Evolutionary conservation across 768 basidiomycete species (phyloP).

Genomic region (Leccinellum luteum): DNA sequence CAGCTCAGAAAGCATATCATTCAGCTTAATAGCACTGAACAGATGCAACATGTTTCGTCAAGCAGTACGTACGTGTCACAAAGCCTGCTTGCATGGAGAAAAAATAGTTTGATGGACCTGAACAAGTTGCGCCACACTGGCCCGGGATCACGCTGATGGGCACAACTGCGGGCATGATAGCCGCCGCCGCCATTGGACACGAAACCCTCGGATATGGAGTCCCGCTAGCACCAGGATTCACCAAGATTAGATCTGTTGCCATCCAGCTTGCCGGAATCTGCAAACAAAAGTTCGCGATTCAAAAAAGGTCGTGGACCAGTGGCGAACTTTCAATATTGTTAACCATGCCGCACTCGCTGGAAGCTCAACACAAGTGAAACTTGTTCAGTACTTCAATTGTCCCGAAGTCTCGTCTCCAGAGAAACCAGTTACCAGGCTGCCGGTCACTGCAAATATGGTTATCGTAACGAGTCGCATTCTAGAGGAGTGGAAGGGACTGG

Average conservation of each 20-base stretch:
- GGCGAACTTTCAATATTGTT: conserved; percentile 71
- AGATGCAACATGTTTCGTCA: background rate
- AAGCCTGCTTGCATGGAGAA: background rate
- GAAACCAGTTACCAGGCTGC: no score
- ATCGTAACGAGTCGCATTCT: no score
- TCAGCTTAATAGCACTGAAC: background rate
- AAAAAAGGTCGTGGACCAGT: conserved; percentile 66
- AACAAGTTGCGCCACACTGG: background rate
- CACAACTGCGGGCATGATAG: conserved; percentile 9
- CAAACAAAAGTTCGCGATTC: conserved; percentile 76
- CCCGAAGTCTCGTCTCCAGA: conserved; percentile 48
- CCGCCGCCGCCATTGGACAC: conserved; percentile 3
- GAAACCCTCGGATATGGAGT: conserved; percentile 47
- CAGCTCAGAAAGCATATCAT: background rate
- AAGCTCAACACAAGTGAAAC: conserved; percentile 46
- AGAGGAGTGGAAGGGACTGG: no score
- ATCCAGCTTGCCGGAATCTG: conserved; percentile 75
- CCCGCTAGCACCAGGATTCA: conserved; percentile 33
- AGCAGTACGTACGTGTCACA: background rate
- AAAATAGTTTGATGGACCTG: background rate
- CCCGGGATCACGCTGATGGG: no score
- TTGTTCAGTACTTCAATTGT: conserved; percentile 70
- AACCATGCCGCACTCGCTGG: conserved; percentile 44
- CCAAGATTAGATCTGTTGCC: background rate
- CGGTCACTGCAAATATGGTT: no score